These are phyloP conservation scores for Lithohypha guttulata DNA, from an alignment of 2,329 filamentous ascomycete species.

Conservation along the genomic window DNA sequence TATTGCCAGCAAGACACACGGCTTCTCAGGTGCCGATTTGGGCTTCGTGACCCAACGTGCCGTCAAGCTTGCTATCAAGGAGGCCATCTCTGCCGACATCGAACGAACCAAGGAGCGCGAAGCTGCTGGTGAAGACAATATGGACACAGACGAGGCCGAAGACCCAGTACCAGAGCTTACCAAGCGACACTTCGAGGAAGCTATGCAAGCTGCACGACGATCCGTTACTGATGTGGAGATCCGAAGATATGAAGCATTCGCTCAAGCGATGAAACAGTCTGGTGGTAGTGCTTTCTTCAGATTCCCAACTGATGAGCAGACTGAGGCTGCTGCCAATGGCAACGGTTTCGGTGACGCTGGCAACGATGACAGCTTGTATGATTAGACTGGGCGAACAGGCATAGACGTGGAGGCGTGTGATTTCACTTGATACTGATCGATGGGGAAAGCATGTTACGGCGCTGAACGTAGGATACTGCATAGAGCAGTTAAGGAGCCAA, in stretches of 20 bases:
- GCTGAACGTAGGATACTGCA: neutral
- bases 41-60: slow-evolving; percentile 98
- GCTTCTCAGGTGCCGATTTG: slow-evolving; percentile 98
- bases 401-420: slow-evolving; percentile 5
- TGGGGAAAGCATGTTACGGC: too few species aligned
- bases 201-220: slow-evolving; percentile 86
- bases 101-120: slow-evolving; percentile 83
- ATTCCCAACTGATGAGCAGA: slow-evolving; percentile 61
- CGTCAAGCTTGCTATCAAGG: slow-evolving; percentile 98
- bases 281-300: slow-evolving; percentile 96
- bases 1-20: slow-evolving; percentile 95
- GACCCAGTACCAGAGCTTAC: slow-evolving; percentile 94
- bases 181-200: slow-evolving; percentile 95
- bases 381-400: slow-evolving; percentile 48
- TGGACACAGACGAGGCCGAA: slow-evolving; percentile 73
- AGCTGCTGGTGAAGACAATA: slow-evolving; percentile 66
- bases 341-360: slow-evolving; percentile 68
- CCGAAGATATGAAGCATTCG: slow-evolving; percentile 93
- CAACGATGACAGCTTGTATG: slow-evolving; percentile 94
- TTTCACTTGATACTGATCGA: too few species aligned
- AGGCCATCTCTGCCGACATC: slow-evolving; percentile 81
- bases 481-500: neutral
- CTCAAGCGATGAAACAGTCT: slow-evolving; percentile 97
- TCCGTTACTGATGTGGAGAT: slow-evolving; percentile 97
- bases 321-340: slow-evolving; percentile 37